phyloP scores from a whole-genome alignment of 768 basidiomycete genomes.

The Tulasnella calospora region DNA sequence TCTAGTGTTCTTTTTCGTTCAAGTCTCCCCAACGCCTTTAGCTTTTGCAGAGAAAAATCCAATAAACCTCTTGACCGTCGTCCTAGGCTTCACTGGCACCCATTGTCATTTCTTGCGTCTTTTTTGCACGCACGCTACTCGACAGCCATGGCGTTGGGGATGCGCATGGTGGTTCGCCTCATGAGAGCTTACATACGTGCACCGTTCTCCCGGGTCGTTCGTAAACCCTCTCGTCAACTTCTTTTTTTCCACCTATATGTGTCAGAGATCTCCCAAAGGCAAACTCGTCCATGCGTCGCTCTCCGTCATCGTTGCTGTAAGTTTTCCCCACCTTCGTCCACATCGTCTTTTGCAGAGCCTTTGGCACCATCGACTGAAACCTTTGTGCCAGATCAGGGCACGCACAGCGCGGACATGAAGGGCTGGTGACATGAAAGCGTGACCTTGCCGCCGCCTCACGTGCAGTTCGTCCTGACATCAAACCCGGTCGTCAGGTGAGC shows the following conservation, averaged over 20 bases:
- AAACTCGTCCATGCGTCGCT: background rate
- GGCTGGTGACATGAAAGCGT: constrained; percentile 3
- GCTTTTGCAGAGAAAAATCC: too few species aligned
- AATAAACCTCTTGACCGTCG: too few species aligned
- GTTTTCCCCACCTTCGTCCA: background rate
- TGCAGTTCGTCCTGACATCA: constrained; percentile 3
- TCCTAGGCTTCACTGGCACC: too few species aligned
- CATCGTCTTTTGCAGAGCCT: background rate
- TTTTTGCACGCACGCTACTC: too few species aligned
- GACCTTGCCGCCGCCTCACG: background rate
- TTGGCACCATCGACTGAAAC: background rate
- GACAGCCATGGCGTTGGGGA: background rate
- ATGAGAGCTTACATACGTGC: background rate
- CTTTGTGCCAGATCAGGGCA: constrained; percentile 1
- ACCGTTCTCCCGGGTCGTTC: background rate
- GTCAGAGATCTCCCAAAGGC: background rate
- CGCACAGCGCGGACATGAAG: background rate
- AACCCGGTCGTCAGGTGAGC: background rate
- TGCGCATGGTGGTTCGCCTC: background rate
- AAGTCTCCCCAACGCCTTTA: background rate
- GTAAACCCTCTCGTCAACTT: background rate
- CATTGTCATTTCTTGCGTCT: too few species aligned
- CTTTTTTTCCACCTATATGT: background rate
- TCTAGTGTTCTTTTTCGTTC: background rate
- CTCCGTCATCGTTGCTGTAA: background rate